phyloP scores from a whole-genome alignment of 805 yeast species.

The Candida glaebosa region DNA sequence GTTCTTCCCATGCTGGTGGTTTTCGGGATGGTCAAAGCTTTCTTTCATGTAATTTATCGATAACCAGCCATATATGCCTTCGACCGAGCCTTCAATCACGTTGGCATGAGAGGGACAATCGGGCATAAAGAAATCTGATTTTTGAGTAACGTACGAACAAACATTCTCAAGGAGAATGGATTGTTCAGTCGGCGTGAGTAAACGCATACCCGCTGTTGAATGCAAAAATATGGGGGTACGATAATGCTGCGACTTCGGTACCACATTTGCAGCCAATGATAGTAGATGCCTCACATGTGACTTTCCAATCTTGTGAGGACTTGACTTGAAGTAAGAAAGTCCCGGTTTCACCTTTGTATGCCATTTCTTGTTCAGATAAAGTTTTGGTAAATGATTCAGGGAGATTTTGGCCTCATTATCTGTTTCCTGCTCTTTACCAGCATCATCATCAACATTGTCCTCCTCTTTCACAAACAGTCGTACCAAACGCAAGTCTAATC shows the following conservation, averaged over 20 bases:
- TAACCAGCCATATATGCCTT: slow-evolving; percentile 68
- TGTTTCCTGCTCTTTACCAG: slow-evolving; percentile 4
- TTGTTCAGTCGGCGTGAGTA: slow-evolving; percentile 51
- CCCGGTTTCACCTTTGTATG: slow-evolving; percentile 55
- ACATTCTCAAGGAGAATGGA: slow-evolving; percentile 41
- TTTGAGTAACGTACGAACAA: slow-evolving; percentile 46
- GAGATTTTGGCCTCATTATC: neutral
- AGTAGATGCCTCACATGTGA: slow-evolving; percentile 51
- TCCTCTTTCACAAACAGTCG: slow-evolving; percentile 9
- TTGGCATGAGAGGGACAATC: slow-evolving; percentile 60
- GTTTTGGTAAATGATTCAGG: slow-evolving; percentile 22
- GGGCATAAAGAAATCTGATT: slow-evolving; percentile 54
- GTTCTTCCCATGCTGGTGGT: slow-evolving; percentile 40
- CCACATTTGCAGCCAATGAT: slow-evolving; percentile 43
- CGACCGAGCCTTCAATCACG: slow-evolving; percentile 60
- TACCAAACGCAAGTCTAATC: slow-evolving; percentile 10
- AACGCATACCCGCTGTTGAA: slow-evolving; percentile 68
- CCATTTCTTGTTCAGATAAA: slow-evolving; percentile 42
- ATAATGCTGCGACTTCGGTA: slow-evolving; percentile 57
- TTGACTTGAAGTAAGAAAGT: slow-evolving; percentile 45
- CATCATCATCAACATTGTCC: slow-evolving; percentile 1
- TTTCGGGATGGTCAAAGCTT: slow-evolving; percentile 33
- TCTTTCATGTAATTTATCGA: slow-evolving; percentile 56
- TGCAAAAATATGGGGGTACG: slow-evolving; percentile 68
- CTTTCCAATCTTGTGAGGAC: slow-evolving; percentile 50